Evolutionary conservation across 2,329 filamentous ascomycete species (phyloP), one percentile per base, ranked within the genome.

Genomic region (Annulohypoxylon truncatum): DNA sequence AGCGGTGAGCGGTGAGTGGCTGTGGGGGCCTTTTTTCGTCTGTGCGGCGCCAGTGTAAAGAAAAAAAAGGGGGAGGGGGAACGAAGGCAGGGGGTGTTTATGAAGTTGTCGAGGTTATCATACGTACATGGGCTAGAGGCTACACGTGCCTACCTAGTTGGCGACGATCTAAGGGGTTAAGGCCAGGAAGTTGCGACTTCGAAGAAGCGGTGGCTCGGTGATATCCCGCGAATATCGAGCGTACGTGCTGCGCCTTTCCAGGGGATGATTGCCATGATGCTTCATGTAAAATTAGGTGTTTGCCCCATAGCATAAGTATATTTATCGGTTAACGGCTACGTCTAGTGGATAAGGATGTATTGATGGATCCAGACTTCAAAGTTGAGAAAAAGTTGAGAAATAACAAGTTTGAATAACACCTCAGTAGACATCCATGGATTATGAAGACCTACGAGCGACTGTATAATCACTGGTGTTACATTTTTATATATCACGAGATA

Each of bases 1-100:
- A 81, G 71, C 72, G 77, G 68, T 80, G 74, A 77, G 18, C n/a
- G n/a, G n/a, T n/a, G n/a, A n/a, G n/a, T n/a, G n/a, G 29, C 3
- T 10, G 42, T 50, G 9, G 1, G 10, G 24, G 35, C 29, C 9
- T 31, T 15, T 15, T 38, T 55, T 33, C 22, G 52, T n/a, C n/a
- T 38, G 38, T 38, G 47, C 15, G 35, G 46, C n/a, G n/a, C n/a
- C n/a, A n/a, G 5, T 4, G 33, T 15, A 13, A n/a, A 13, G 15
- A 2, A n/a, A 12, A 15, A 18, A 54, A 35, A n/a, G 22, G 24
- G 33, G 22, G 2, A 29, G n/a, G 33, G 22, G 2, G 18, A 8
- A 8, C 5, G 44, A 10, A 24, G 13, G 13, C 44, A 15, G 44
- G 22, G 42, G 20, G 4, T 13, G n/a, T 38, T 38, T 13, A 15